These are phyloP conservation scores for Termitomyces sp. DNA, from an alignment of 768 basidiomycete genomes.

Conservation along the genomic window DNA sequence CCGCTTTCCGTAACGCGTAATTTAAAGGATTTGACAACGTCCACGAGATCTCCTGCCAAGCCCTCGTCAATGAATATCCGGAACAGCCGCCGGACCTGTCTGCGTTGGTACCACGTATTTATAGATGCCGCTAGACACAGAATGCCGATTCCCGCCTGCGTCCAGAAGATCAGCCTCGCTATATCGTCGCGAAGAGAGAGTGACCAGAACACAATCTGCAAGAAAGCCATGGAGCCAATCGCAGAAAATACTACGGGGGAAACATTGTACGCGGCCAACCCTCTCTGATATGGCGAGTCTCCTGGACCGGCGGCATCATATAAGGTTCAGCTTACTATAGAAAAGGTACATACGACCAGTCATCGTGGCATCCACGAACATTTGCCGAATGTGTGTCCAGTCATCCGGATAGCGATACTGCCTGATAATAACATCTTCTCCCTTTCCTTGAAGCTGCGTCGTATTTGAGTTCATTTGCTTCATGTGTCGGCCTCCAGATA, in stretches of 20 bases:
- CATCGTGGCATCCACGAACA: conserved; percentile 9
- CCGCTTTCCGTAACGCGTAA: conserved; percentile 1
- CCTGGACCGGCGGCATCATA: background rate
- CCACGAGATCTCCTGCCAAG: conserved; percentile 6
- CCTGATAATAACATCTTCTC: conserved; percentile 1
- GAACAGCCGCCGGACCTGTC: conserved; percentile 1
- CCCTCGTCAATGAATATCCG: conserved; percentile 1
- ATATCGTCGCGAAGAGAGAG: background rate
- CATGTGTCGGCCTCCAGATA: background rate
- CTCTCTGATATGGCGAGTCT: conserved; percentile 7
- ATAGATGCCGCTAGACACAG: background rate
- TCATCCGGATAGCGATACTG: conserved; percentile 11
- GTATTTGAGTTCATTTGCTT: background rate
- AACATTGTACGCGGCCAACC: background rate
- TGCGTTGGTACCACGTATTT: conserved; percentile 4
- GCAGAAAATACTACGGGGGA: background rate
- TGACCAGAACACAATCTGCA: background rate
- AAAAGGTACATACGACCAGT: conserved; percentile 3
- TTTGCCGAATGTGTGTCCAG: background rate
- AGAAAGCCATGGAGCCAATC: background rate
- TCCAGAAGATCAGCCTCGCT: background rate
- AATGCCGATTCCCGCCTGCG: background rate
- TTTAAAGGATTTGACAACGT: conserved; percentile 5
- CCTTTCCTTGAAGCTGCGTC: background rate
- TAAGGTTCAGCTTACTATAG: background rate